Conservation (phyloP, 441 rosid species). For the California macrophylla region DNA sequence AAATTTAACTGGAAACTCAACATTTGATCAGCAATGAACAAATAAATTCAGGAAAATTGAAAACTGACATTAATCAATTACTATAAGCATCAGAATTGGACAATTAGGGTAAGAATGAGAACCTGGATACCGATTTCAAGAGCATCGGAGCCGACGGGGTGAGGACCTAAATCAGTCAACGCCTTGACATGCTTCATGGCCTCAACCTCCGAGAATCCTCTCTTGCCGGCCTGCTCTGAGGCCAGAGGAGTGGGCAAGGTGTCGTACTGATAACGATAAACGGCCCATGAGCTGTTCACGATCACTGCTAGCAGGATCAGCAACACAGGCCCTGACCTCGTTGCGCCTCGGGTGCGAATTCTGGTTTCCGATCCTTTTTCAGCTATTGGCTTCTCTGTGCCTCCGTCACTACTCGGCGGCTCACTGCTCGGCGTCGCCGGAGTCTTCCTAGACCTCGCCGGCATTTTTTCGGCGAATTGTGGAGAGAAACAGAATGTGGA, state of each 20-base stretch:
- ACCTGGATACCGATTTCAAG: conserved; percentile 68
- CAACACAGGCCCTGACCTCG: conserved; percentile 57
- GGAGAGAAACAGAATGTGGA: not conserved
- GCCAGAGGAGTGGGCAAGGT: conserved; percentile 62
- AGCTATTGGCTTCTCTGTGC: conserved; percentile 9
- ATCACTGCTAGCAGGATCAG: conserved; percentile 36
- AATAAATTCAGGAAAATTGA: not conserved
- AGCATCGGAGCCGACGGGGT: conserved; percentile 66
- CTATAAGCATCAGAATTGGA: not conserved
- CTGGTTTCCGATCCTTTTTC: conserved; percentile 9
- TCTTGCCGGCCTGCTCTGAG: conserved; percentile 67
- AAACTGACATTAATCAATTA: not conserved
- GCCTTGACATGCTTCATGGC: conserved; percentile 68
- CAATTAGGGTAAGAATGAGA: not conserved
- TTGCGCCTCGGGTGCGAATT: conserved; percentile 14
- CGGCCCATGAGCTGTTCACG: conserved; percentile 51
- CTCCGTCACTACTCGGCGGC: conserved; percentile 19
- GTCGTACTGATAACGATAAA: conserved; percentile 51
- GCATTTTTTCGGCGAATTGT: not conserved
- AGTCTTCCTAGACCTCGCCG: not conserved
- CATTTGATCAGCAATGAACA: not conserved
- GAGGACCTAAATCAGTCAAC: conserved; percentile 79
- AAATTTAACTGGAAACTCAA: not conserved
- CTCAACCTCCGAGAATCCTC: conserved; percentile 82
- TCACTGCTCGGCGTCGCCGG: conserved; percentile 5